A percentile compares a stretch with the other conserved stretches of the same genome.
Evolutionary conservation across 1,284 basidiomycete genomes (phyloP).

Genomic region (Heterobasidion annosum): DNA sequence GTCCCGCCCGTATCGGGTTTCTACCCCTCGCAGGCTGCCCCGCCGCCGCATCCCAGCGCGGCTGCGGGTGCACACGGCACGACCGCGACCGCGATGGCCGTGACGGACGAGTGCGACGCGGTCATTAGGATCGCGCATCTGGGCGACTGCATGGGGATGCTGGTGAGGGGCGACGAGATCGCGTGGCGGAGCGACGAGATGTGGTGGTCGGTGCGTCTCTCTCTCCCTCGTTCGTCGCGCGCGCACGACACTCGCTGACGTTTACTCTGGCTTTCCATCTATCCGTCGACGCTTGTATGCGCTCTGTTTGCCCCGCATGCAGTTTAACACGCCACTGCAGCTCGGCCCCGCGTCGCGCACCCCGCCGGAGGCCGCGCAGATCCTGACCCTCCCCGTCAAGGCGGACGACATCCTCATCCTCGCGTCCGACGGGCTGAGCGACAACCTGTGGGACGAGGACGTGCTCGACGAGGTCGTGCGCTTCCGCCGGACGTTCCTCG

Average conservation of each 20-base stretch:
- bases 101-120: conserved; percentile 36
- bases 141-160: conserved; percentile 86
- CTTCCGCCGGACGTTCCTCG: conserved; percentile 42
- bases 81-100: background rate
- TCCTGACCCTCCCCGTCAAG: conserved; percentile 70
- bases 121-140: conserved; percentile 86
- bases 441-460: conserved; percentile 95
- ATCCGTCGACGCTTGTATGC: too few relatives aligned
- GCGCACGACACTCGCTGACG: background rate
- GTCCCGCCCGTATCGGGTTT: conserved; percentile 1
- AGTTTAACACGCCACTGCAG: conserved; percentile 90
- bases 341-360: conserved; percentile 73
- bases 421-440: conserved; percentile 84
- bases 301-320: conserved; percentile 5
- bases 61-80: background rate
- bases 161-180: conserved; percentile 72
- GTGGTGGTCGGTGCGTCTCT: conserved; percentile 64
- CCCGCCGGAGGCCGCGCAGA: conserved; percentile 66
- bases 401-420: conserved; percentile 87
- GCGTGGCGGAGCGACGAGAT: conserved; percentile 90
- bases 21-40: conserved; percentile 25
- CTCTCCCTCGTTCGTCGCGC: conserved; percentile 9
- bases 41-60: background rate
- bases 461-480: conserved; percentile 82
- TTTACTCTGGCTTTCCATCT: too few relatives aligned